A percentile compares a stretch with the other conserved stretches of the same genome.
Conservation (phyloP, 2,329 filamentous ascomycete species). For the Fusarium scirpi region DNA sequence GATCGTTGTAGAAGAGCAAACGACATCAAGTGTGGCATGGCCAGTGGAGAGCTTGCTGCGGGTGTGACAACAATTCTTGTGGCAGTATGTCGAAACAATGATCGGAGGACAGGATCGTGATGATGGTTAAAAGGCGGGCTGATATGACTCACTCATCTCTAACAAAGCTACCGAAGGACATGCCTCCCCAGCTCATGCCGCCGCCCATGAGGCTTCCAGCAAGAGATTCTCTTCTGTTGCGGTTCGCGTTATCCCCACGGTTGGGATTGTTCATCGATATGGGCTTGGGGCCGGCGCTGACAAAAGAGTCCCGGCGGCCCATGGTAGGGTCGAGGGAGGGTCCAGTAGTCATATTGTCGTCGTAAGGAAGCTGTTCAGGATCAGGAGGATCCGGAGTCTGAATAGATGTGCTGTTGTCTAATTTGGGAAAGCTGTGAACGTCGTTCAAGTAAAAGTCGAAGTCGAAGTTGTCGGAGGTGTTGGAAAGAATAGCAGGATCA, state of each 20-base stretch:
- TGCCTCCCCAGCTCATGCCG: slow-evolving; percentile 96
- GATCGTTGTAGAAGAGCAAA: not conserved
- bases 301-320: slow-evolving; percentile 73
- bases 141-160: slow-evolving; percentile 86
- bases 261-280: slow-evolving; percentile 75
- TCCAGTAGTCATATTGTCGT: slow-evolving; percentile 69
- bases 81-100: slow-evolving; percentile 13
- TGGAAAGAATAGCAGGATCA: slow-evolving; percentile 47
- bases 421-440: not conserved
- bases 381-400: not conserved
- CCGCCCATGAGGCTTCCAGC: slow-evolving; percentile 77
- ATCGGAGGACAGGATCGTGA: slow-evolving; percentile 11
- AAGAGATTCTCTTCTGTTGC: slow-evolving; percentile 70
- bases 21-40: not conserved
- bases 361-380: slow-evolving; percentile 39
- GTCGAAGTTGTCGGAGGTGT: slow-evolving; percentile 45
- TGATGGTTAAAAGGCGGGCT: slow-evolving; percentile 16
- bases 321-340: slow-evolving; percentile 67
- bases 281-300: slow-evolving; percentile 73
- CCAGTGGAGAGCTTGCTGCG: not conserved
- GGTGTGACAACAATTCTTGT: not conserved
- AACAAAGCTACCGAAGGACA: slow-evolving; percentile 97
- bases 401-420: not conserved
- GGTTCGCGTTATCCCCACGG: slow-evolving; percentile 65
- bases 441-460: slow-evolving; percentile 10